Percentiles rank a stretch among this genome's conserved stretches.
Conservation (phyloP, 331 rosid species). For the Stylosanthes scabra region DNA sequence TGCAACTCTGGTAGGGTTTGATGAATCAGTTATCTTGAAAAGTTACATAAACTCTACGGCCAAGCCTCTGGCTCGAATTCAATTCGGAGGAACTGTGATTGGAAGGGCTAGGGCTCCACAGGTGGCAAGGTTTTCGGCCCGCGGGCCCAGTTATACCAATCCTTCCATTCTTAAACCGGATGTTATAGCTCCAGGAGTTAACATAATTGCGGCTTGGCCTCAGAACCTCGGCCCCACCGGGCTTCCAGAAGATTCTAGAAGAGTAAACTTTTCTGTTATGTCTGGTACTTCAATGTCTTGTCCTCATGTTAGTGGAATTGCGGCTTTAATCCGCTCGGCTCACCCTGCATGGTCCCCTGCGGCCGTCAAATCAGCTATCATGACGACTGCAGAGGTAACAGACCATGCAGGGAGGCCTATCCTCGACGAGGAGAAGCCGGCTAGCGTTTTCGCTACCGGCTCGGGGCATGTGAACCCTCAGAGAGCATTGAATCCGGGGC, state of each 20-base stretch:
- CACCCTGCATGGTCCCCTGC: conserved; percentile 89
- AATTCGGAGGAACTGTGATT: conserved; percentile 78
- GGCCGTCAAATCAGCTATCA: conserved; percentile 85
- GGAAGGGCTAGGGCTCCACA: conserved; percentile 78
- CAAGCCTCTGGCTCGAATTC: conserved; percentile 70
- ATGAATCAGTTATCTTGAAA: conserved; percentile 70
- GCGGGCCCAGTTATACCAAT: conserved; percentile 90
- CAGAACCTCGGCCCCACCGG: conserved; percentile 90
- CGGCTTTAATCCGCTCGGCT: conserved; percentile 79
- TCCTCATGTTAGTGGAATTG: conserved; percentile 95
- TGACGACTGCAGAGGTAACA: conserved; percentile 78
- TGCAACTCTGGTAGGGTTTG: conserved; percentile 82
- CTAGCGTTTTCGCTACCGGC: conserved; percentile 72
- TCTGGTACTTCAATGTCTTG: conserved; percentile 98
- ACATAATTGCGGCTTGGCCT: conserved; percentile 99
- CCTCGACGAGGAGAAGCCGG: conserved; percentile 74
- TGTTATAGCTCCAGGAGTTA: conserved; percentile 94
- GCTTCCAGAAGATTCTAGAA: conserved; percentile 80
- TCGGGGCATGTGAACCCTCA: conserved; percentile 87
- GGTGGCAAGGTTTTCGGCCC: conserved; percentile 85
- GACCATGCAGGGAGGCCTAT: conserved; percentile 78
- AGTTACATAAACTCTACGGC: conserved; percentile 72
- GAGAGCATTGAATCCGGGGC: conserved; percentile 81
- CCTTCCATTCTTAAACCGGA: conserved; percentile 97
- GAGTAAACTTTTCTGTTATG: conserved; percentile 89